A percentile compares a stretch with the other conserved stretches of the same genome.
phyloP scores from a whole-genome alignment of 768 basidiomycete species.

The Pholiota conissans region DNA sequence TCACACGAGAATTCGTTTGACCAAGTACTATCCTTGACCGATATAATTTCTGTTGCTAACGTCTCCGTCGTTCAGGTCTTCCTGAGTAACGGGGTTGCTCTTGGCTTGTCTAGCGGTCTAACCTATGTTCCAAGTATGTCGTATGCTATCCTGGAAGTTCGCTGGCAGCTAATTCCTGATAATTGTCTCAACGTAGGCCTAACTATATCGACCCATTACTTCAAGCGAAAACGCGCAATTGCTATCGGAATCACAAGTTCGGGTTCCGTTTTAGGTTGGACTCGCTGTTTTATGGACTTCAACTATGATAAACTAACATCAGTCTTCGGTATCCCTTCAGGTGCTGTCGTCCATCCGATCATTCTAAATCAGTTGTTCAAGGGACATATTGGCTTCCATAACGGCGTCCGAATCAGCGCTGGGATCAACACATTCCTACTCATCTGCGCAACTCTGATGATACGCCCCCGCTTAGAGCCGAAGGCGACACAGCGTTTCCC shows the following conservation, averaged over 20 bases:
- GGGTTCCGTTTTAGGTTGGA: neutral
- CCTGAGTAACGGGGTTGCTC: slow-evolving; percentile 45
- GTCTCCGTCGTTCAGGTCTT: slow-evolving; percentile 43
- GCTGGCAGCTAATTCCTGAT: neutral
- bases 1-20: neutral
- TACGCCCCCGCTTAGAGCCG: neutral
- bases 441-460: neutral
- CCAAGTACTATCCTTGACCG: neutral
- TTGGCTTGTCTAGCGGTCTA: slow-evolving; percentile 47
- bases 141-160: too few species aligned
- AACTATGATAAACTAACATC: too few species aligned
- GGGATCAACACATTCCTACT: slow-evolving; percentile 11
- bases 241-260: neutral
- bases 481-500: neutral
- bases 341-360: slow-evolving; percentile 57
- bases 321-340: too few species aligned
- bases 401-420: slow-evolving; percentile 39
- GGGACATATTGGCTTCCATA: slow-evolving; percentile 35
- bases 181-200: neutral
- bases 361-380: slow-evolving; percentile 52
- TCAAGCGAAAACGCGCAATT: neutral
- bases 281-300: too few species aligned
- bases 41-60: neutral
- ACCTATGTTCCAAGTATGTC: slow-evolving; percentile 41
- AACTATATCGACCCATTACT: neutral